phyloP scores from a whole-genome alignment of 2,329 filamentous ascomycete species.

The Sphaerostilbella broomeana region DNA sequence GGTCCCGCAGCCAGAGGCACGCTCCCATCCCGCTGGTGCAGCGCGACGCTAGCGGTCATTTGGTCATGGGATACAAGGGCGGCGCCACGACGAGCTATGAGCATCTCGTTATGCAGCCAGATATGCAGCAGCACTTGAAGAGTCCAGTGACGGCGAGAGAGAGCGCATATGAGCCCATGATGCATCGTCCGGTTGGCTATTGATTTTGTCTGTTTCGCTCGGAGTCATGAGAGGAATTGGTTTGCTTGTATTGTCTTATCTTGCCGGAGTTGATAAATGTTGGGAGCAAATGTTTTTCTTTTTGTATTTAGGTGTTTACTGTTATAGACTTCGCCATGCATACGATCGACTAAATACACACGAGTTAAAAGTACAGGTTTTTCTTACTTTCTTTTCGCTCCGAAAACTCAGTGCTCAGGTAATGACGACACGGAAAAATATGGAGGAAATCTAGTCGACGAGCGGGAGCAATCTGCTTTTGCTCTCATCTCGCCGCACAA shows the following conservation, averaged over 20 bases:
- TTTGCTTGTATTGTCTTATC: not conserved
- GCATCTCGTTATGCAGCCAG: not conserved
- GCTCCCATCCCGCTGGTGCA: not conserved
- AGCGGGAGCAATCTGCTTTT: too few species aligned
- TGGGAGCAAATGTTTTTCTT: too few species aligned
- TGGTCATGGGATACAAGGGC: not conserved
- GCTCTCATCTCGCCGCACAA: constrained; percentile 27
- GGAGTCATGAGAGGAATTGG: not conserved
- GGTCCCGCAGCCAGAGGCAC: not conserved
- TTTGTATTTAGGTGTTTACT: too few species aligned
- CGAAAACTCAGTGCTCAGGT: too few species aligned
- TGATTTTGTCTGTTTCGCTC: not conserved
- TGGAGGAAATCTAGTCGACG: too few species aligned
- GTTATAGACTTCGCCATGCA: too few species aligned
- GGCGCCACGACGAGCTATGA: not conserved
- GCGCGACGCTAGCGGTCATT: not conserved
- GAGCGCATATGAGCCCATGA: constrained; percentile 1
- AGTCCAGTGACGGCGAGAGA: not conserved
- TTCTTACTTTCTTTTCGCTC: too few species aligned
- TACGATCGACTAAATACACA: too few species aligned
- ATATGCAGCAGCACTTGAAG: not conserved
- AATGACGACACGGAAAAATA: too few species aligned
- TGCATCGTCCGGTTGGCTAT: not conserved
- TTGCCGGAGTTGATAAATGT: not conserved
- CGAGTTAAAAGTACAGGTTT: too few species aligned